Percentiles rank a stretch among this genome's conserved stretches.
These are phyloP conservation scores for Giardia muris DNA, from an alignment of 208 protist genomes.

Conservation along the genomic window DNA sequence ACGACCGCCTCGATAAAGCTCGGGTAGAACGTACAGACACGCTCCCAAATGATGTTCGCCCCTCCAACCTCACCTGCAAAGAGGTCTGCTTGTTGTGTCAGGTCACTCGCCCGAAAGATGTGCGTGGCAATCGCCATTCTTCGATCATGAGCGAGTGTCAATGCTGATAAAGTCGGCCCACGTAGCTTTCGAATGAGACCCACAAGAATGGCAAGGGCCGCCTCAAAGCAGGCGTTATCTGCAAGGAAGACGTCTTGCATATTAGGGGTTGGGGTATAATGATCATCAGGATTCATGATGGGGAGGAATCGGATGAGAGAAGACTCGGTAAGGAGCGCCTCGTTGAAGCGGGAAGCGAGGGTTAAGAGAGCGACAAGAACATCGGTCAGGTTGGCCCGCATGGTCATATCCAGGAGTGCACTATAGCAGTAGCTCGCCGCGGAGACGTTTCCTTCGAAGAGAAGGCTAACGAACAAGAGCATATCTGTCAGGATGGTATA, in stretches of 20 bases:
- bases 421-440: background rate
- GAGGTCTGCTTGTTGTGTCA: background rate
- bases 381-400: background rate
- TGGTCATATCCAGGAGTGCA: background rate
- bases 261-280: too few relatives aligned
- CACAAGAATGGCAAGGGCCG: too few relatives aligned
- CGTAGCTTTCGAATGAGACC: background rate
- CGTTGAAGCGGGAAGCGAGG: too few relatives aligned
- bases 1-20: background rate
- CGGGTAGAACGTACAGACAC: background rate
- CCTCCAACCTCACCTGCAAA: background rate
- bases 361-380: too few relatives aligned
- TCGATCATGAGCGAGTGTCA: background rate
- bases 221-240: too few relatives aligned
- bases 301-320: too few relatives aligned
- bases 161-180: background rate
- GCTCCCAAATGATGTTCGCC: background rate
- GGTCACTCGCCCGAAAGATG: background rate
- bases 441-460: background rate
- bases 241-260: too few relatives aligned
- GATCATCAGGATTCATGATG: too few relatives aligned
- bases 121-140: background rate
- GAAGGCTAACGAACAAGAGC: background rate
- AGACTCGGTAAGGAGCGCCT: too few relatives aligned
- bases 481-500: background rate